Evolutionary conservation across 192 early-diverging fungal species (phyloP), one percentile per base, ranked within the genome.

Genomic region (Neocallimastix lanati): DNA sequence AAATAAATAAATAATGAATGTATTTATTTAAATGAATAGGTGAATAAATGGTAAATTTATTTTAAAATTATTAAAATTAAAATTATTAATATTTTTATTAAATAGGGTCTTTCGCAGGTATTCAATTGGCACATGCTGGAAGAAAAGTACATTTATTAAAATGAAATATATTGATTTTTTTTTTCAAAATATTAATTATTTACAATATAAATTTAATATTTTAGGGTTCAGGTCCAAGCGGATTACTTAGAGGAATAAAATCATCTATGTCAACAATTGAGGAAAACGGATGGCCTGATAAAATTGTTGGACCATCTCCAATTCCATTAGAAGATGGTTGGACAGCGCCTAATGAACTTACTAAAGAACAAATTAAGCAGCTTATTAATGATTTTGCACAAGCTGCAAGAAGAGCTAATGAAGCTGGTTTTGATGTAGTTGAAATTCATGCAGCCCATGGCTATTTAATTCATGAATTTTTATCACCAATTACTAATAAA

Each of bases 361-460:
- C 88, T 27, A 78, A 92, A 5, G 87, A 83, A 16, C 90, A 93
- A 77, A 95, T 98, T 80, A 83, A 88, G 15, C 79, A 84, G 9
- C 85, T 93, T 78, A 84, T 90, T 15, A 77, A 87, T 14, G 85
- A 86, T 29, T 98, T 91, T 84, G 90, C 79, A 13, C 80, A 86
- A 27, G 90, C 93, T 35, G 91, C 95, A 0, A 81, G 80, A 35
- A 90, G 93, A 30, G 93, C 96, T 0, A 83, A 87, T 35, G 85
- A 88, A 78, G 96, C 95, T 7, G 94, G 94, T 4, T 94, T 96
- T 82, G 94, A 96, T 78, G 91, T 91, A n/a, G 84, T 97, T 29
- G 96, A 98, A 84, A 85, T 98, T 28, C 96, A 97, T 79, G 89
- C 85, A 77, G 95, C 96, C 5, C 95, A 98, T 84, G 96, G 97